Evolutionary conservation across 768 basidiomycete species (phyloP).

Genomic region (Kwoniella europaea): DNA sequence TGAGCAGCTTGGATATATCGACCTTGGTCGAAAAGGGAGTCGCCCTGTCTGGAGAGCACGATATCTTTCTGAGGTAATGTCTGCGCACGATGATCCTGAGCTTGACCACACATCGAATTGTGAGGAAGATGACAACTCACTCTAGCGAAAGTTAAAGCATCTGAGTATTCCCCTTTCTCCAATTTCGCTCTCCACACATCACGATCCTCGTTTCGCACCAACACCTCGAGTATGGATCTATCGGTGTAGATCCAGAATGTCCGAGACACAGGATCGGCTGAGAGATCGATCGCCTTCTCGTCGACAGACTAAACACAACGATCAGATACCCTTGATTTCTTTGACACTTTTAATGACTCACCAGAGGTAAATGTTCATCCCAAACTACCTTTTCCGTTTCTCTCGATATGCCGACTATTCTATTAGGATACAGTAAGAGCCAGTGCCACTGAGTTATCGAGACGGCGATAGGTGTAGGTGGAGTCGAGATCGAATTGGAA

Average conservation of each 20-base stretch:
- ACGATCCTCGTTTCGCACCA: conserved; percentile 82
- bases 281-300: conserved; percentile 74
- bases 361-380: conserved; percentile 81
- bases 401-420: conserved; percentile 75
- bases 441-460: conserved; percentile 91
- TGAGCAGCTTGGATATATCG: conserved; percentile 91
- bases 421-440: conserved; percentile 78
- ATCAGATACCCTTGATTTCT: not conserved
- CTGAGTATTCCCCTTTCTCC: conserved; percentile 74
- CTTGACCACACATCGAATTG: conserved; percentile 4
- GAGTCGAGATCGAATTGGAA: conserved; percentile 22
- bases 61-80: conserved; percentile 72
- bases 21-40: conserved; percentile 74
- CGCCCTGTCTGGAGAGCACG: conserved; percentile 81
- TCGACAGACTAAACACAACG: conserved; percentile 67
- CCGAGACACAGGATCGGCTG: conserved; percentile 80
- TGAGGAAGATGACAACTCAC: conserved; percentile 60
- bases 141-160: conserved; percentile 79
- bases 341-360: conserved; percentile 57
- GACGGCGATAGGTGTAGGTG: conserved; percentile 72
- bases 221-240: conserved; percentile 83
- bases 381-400: conserved; percentile 81
- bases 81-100: conserved; percentile 55
- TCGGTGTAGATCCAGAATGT: conserved; percentile 96
- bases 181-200: conserved; percentile 94